Evolutionary conservation across 345 rosid genomes (phyloP).

Genomic region (Combretum micranthum): DNA sequence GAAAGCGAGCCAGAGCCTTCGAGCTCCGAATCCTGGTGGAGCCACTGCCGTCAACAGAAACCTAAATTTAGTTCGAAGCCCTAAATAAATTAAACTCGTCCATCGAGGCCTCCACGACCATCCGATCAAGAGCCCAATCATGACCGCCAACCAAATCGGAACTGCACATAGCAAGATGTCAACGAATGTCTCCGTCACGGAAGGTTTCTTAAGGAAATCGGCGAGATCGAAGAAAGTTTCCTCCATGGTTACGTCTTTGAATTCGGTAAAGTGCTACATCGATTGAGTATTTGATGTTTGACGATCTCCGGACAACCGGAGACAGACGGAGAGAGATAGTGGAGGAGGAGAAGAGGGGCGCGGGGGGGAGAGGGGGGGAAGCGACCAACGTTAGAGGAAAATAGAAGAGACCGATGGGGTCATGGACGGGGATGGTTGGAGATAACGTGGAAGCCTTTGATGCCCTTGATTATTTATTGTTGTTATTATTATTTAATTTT

Average conservation of each 20-base stretch:
- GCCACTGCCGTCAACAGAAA: conserved; percentile 79
- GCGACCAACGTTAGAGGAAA: no score
- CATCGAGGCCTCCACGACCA: conserved; percentile 99
- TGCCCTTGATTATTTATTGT: no score
- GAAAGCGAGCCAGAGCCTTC: conserved; percentile 86
- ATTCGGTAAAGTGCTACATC: no score
- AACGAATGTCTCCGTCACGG: conserved; percentile 79
- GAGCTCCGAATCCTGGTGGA: conserved; percentile 96
- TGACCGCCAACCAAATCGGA: conserved; percentile 93
- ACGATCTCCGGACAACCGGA: no score
- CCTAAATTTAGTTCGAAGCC: conserved; percentile 69
- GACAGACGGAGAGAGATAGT: no score
- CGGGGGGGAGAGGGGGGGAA: no score
- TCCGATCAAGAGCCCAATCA: conserved; percentile 93
- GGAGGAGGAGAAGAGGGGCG: no score
- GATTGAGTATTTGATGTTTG: no score
- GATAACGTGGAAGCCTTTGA: no score
- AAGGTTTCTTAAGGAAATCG: conserved; percentile 53
- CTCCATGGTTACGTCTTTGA: conserved; percentile 47
- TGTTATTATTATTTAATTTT: no score
- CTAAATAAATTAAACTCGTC: conserved; percentile 78
- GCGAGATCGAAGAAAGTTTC: conserved; percentile 50
- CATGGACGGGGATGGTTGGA: no score
- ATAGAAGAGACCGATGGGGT: no score
- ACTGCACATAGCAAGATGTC: conserved; percentile 87